Conservation (phyloP, 768 basidiomycete species). For the Russula earlei region DNA sequence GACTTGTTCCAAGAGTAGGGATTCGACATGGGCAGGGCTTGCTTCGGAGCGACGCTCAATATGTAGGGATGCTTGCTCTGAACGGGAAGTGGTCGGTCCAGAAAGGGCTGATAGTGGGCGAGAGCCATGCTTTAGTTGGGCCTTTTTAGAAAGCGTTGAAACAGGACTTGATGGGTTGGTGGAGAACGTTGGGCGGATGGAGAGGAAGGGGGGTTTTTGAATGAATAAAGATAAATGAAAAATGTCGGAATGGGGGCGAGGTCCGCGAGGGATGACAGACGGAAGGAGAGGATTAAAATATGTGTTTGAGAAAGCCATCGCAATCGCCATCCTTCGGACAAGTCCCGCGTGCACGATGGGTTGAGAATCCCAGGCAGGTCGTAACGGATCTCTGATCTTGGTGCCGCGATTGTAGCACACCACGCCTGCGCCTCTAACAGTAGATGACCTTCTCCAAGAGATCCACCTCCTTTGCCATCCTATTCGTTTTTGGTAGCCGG, state of each 20-base stretch:
- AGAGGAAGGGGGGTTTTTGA: not conserved
- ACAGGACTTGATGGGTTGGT: not conserved
- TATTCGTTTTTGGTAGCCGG: slow-evolving; percentile 15
- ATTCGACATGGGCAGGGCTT: slow-evolving; percentile 12
- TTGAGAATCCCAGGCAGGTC: slow-evolving; percentile 7
- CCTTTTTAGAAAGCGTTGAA: slow-evolving; percentile 12
- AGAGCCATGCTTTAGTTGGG: slow-evolving; percentile 17
- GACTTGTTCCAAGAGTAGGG: slow-evolving; percentile 17
- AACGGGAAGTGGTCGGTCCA: slow-evolving; percentile 15
- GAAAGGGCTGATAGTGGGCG: slow-evolving; percentile 17
- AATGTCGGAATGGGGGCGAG: slow-evolving; percentile 10
- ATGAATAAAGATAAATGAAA: slow-evolving; percentile 9
- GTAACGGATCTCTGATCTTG: slow-evolving; percentile 14
- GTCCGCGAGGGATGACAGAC: slow-evolving; percentile 4
- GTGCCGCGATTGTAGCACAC: slow-evolving; percentile 18
- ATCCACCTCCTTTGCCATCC: slow-evolving; percentile 6
- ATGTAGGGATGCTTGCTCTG: slow-evolving; percentile 18
- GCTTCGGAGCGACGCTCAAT: slow-evolving; percentile 7
- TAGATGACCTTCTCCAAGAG: slow-evolving; percentile 17
- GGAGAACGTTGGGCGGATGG: not conserved
- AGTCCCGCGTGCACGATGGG: slow-evolving; percentile 8
- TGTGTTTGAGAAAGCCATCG: slow-evolving; percentile 4
- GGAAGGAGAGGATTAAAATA: slow-evolving; percentile 15
- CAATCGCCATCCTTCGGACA: slow-evolving; percentile 5
- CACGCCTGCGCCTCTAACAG: slow-evolving; percentile 11